Percentiles rank a stretch among this genome's conserved stretches.
These are phyloP conservation scores for Clavispora carvajalis DNA, from an alignment of 805 yeast genomes.

Conservation along the genomic window DNA sequence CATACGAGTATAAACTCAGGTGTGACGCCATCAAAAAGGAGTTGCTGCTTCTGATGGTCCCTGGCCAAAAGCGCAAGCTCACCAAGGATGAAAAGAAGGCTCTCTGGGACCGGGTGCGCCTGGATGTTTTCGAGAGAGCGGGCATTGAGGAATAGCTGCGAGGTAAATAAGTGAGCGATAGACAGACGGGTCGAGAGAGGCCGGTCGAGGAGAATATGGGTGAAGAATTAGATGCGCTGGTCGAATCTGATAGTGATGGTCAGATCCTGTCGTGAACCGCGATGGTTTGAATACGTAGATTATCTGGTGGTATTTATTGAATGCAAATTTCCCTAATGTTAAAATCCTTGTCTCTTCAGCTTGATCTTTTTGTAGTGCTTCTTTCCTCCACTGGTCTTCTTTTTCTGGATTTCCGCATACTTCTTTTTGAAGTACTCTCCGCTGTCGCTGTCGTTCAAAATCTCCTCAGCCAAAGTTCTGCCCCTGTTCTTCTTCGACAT, in stretches of 20 bases:
- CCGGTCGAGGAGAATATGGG: no score
- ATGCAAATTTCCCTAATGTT: conserved; percentile 3
- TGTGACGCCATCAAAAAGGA: conserved; percentile 28
- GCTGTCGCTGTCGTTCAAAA: conserved; percentile 66
- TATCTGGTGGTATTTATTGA: conserved; percentile 2
- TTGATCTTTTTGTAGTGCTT: conserved; percentile 59
- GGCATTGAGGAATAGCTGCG: conserved; percentile 35
- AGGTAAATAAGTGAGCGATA: no score
- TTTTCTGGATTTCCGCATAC: conserved; percentile 71
- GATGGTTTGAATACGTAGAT: no score
- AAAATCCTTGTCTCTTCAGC: conserved; percentile 52
- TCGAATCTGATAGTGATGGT: no score
- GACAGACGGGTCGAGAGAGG: no score
- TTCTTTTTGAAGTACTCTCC: conserved; percentile 79
- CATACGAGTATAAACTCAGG: conserved; percentile 43
- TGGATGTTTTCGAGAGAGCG: conserved; percentile 46
- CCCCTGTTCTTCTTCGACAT: conserved; percentile 70
- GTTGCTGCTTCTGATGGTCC: conserved; percentile 13
- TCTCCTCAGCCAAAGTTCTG: conserved; percentile 72
- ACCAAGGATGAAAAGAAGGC: conserved; percentile 37
- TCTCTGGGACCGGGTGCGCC: conserved; percentile 47
- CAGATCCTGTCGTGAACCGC: no score
- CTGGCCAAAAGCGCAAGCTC: conserved; percentile 25
- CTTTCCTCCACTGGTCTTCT: conserved; percentile 59
- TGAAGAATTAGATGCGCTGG: no score